phyloP scores from a whole-genome alignment of 768 basidiomycete species.

The Kwoniella dejecticola region DNA sequence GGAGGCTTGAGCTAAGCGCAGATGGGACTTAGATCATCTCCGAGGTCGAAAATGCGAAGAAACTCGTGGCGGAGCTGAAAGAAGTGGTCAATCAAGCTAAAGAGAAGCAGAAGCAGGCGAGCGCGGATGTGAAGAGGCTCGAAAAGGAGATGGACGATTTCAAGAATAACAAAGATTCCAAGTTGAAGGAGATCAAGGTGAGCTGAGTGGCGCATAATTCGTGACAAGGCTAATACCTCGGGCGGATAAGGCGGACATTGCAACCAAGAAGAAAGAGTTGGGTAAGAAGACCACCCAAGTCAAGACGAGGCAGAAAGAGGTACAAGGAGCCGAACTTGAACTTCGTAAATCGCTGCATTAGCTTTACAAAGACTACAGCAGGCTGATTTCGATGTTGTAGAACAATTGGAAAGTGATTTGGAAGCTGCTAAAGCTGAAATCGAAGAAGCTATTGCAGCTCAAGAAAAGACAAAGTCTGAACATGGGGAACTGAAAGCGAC shows the following conservation, averaged over 20 bases:
- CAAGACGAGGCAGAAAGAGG: slow-evolving; percentile 85
- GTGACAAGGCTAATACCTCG: background rate
- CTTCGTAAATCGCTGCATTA: no score
- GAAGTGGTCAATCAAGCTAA: slow-evolving; percentile 60
- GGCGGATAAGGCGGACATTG: slow-evolving; percentile 81
- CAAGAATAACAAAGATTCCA: slow-evolving; percentile 97
- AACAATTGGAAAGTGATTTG: slow-evolving; percentile 79
- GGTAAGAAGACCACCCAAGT: slow-evolving; percentile 78
- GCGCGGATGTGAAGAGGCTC: slow-evolving; percentile 77
- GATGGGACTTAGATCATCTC: slow-evolving; percentile 65
- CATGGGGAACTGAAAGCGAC: slow-evolving; percentile 62
- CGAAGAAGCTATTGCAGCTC: slow-evolving; percentile 59
- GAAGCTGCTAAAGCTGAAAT: slow-evolving; percentile 59
- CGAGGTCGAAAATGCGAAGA: slow-evolving; percentile 74
- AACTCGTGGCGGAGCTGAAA: slow-evolving; percentile 61
- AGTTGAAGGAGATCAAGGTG: slow-evolving; percentile 90
- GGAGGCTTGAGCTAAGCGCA: background rate
- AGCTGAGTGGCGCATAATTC: background rate
- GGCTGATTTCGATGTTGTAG: slow-evolving; percentile 56
- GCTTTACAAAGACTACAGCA: no score
- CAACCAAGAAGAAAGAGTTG: slow-evolving; percentile 74
- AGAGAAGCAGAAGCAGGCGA: slow-evolving; percentile 73
- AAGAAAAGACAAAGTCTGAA: slow-evolving; percentile 66
- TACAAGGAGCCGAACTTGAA: slow-evolving; percentile 83
- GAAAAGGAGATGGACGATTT: slow-evolving; percentile 98